Base-by-base conservation (phyloP, 805 yeast genomes). In the Wickerhamomyces canadensis region DNA sequence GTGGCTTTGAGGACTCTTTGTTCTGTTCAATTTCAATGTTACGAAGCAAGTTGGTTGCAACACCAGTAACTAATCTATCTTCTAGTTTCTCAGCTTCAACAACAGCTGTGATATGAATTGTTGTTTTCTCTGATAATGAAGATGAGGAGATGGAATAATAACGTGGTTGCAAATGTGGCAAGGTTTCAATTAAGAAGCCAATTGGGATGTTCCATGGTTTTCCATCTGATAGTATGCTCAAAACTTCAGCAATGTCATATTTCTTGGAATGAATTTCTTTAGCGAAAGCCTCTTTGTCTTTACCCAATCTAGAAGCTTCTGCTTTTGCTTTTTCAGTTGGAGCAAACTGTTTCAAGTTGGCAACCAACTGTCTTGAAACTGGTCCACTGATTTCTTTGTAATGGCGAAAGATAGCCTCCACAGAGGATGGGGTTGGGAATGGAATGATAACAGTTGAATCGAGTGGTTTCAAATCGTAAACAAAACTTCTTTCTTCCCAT, bases 91-190 rank as follows among this genome's bases (percentile, higher is more conserved):
- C 52, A 29, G 60, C 51, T 66, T 93, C 98, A 30, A 91, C 96
- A 36, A 89, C 94, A 3, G 96, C 96, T 15, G 98, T 93, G 42
- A 89, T 70, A 49, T 86, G 87, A 41, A 89, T 72, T 15, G 73
- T 71, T 36, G 79, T 72, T 58, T 86, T 86, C 54, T 86, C 93
- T 39, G 78, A 71, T 36, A 77, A 61, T 1, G 94, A 80, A 5
- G 96, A 86, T 1, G 97, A 89, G 2, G 97, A 89, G 49, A 91
- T 91, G 17, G 98, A 91, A 64, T 91, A 91, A 66, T 87, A 91
- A 61, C 98, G 89, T 29, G 97, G 96, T 60, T 84, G 94, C 54
- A 93, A 67, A 49, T 78, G 84, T 30, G 88, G 75, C 44, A 93
- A 60, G 22, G 82, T 72, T 66, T 91, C 98, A 49, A 89, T 68